Percentiles rank a stretch among this genome's conserved stretches.
Evolutionary conservation across 805 yeast species (phyloP).

Genomic region (Candida verbasci): DNA sequence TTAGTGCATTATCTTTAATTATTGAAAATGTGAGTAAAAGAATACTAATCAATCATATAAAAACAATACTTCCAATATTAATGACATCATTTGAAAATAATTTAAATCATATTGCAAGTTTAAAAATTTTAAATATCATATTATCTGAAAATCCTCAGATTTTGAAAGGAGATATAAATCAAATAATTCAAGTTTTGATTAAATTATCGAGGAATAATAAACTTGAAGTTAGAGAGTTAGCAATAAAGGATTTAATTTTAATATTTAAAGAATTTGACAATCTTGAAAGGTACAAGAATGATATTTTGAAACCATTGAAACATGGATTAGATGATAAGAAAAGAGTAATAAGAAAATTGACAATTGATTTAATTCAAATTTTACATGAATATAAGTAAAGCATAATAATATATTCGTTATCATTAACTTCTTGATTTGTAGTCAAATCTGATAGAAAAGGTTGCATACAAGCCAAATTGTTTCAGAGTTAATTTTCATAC

Average conservation of each 20-base stretch:
- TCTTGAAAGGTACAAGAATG: constrained; percentile 26
- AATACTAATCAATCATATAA: constrained; percentile 61
- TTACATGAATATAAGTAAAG: constrained; percentile 49
- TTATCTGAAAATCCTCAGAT: constrained; percentile 52
- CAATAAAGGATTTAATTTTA: constrained; percentile 51
- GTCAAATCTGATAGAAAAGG: too few species aligned
- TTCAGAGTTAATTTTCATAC: too few species aligned
- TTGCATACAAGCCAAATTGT: too few species aligned
- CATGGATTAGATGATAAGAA: constrained; percentile 65
- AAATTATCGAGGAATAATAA: constrained; percentile 10
- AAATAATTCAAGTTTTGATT: constrained; percentile 50
- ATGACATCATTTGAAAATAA: constrained; percentile 54
- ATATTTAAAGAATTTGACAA: constrained; percentile 35
- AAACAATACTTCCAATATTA: constrained; percentile 64
- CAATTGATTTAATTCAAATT: constrained; percentile 76
- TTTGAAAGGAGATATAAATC: constrained; percentile 49
- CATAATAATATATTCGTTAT: too few species aligned
- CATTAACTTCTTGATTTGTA: too few species aligned
- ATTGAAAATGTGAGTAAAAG: constrained; percentile 60
- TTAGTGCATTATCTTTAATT: constrained; percentile 64
- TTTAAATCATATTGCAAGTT: constrained; percentile 51
- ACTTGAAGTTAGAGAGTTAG: constrained; percentile 47
- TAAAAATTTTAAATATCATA: constrained; percentile 52
- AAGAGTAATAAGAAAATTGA: constrained; percentile 69
- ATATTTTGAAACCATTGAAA: constrained; percentile 45